Evolutionary conservation across 2,329 filamentous ascomycete species (phyloP).

Genomic region (Coniochaeta sp.): DNA sequence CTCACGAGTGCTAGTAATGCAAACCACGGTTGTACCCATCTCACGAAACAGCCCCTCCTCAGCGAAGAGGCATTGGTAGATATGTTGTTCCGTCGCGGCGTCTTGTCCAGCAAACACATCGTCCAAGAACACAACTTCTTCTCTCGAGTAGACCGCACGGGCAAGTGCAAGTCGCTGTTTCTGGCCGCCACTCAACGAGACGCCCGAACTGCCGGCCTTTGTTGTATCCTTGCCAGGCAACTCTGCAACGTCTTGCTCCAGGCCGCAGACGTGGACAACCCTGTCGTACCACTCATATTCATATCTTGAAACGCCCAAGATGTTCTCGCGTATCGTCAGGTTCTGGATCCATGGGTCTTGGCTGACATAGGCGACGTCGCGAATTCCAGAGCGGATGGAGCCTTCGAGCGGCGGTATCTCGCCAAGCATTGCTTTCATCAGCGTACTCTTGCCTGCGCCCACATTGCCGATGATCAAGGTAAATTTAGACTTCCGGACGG

Average conservation of each 20-base stretch:
- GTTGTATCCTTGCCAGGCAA: conserved; percentile 17
- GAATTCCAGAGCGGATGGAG: background rate
- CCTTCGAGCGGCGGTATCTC: conserved; percentile 8
- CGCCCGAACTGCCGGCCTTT: conserved; percentile 17
- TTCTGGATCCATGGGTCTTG: conserved; percentile 14
- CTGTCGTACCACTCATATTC: conserved; percentile 6
- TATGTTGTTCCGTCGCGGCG: conserved; percentile 8
- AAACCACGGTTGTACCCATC: conserved; percentile 9
- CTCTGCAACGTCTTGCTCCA: conserved; percentile 10
- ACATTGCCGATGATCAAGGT: conserved; percentile 10
- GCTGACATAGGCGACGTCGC: conserved; percentile 8
- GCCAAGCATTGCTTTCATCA: conserved; percentile 11
- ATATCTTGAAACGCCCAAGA: conserved; percentile 10
- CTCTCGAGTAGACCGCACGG: conserved; percentile 12
- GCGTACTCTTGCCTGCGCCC: conserved; percentile 12
- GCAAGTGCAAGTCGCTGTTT: conserved; percentile 13
- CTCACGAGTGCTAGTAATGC: conserved; percentile 8
- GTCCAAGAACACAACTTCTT: conserved; percentile 10
- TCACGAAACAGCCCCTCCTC: conserved; percentile 4
- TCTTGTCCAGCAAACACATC: conserved; percentile 12
- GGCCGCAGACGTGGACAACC: conserved; percentile 10
- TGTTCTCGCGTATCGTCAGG: conserved; percentile 12
- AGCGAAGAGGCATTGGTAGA: conserved; percentile 8
- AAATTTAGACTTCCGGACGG: background rate
- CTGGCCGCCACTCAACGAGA: conserved; percentile 21